Evolutionary conservation across 73 alveolate species (phyloP).

Genomic region (Tetrahymena elliotti): DNA sequence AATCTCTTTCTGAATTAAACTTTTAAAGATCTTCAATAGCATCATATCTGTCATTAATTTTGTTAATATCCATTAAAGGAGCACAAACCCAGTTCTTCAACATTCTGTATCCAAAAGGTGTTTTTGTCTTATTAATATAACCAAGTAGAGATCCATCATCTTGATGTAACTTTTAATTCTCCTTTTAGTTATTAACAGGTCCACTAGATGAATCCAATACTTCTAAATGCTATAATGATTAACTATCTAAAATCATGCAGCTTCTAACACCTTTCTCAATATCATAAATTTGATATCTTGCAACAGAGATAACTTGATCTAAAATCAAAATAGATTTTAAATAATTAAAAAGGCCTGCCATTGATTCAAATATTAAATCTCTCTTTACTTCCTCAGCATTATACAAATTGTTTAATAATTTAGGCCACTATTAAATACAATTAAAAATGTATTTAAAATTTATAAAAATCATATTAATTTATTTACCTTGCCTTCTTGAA

Average conservation of each 20-base stretch:
- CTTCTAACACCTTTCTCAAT: constrained; percentile 2
- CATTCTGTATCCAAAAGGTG: constrained; percentile 64
- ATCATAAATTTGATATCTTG: constrained; percentile 31
- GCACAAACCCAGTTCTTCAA: constrained; percentile 63
- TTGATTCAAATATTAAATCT: not conserved
- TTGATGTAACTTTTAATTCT: not conserved
- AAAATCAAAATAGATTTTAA: constrained; percentile 17
- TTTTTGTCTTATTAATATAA: constrained; percentile 44
- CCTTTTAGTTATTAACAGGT: not conserved
- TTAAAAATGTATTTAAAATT: not conserved
- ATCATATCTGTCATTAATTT: constrained; percentile 54
- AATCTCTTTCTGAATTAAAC: constrained; percentile 21
- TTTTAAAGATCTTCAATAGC: constrained; percentile 51
- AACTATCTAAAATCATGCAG: constrained; percentile 28
- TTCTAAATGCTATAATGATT: constrained; percentile 27
- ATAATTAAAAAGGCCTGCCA: constrained; percentile 20
- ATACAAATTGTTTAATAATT: not conserved
- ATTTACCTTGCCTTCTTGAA: constrained; percentile 3
- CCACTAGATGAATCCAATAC: not conserved
- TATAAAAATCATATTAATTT: not conserved
- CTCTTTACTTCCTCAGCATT: not conserved
- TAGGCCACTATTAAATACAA: not conserved
- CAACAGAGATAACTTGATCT: constrained; percentile 18
- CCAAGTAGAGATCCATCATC: constrained; percentile 55
- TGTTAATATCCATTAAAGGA: constrained; percentile 52